phyloP scores from a whole-genome alignment of 805 yeast genomes.

The Suhomyces sp. region DNA sequence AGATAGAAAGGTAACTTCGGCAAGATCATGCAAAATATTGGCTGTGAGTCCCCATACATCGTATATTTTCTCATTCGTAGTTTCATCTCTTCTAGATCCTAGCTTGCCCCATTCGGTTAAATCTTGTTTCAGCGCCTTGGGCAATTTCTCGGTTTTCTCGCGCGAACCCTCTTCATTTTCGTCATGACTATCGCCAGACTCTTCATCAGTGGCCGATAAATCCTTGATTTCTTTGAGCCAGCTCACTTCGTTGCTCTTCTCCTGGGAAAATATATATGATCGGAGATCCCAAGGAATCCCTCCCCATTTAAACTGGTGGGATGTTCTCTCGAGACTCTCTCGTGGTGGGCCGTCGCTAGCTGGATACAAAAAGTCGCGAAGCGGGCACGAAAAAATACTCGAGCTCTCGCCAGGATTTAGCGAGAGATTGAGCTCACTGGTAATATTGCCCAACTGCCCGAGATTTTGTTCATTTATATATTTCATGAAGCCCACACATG shows the following conservation, averaged over 20 bases:
- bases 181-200: constrained; percentile 11
- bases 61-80: constrained; percentile 48
- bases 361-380: constrained; percentile 53
- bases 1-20: constrained; percentile 46
- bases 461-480: constrained; percentile 15
- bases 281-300: constrained; percentile 66
- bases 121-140: constrained; percentile 13
- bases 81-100: constrained; percentile 37
- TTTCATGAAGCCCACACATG: constrained; percentile 65
- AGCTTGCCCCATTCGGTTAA: constrained; percentile 36
- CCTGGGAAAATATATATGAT: constrained; percentile 58
- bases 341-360: constrained; percentile 12
- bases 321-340: constrained; percentile 33
- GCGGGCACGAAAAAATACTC: constrained; percentile 66
- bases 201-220: constrained; percentile 59
- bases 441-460: constrained; percentile 25
- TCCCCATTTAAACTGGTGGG: constrained; percentile 58
- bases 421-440: constrained; percentile 23
- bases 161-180: constrained; percentile 13
- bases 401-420: constrained; percentile 79
- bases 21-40: constrained; percentile 69
- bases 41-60: constrained; percentile 86
- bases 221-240: constrained; percentile 61
- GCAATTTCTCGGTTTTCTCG: not conserved
- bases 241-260: constrained; percentile 51